Conservation (phyloP, 2,329 filamentous ascomycete species). For the Cladosporium sp. region DNA sequence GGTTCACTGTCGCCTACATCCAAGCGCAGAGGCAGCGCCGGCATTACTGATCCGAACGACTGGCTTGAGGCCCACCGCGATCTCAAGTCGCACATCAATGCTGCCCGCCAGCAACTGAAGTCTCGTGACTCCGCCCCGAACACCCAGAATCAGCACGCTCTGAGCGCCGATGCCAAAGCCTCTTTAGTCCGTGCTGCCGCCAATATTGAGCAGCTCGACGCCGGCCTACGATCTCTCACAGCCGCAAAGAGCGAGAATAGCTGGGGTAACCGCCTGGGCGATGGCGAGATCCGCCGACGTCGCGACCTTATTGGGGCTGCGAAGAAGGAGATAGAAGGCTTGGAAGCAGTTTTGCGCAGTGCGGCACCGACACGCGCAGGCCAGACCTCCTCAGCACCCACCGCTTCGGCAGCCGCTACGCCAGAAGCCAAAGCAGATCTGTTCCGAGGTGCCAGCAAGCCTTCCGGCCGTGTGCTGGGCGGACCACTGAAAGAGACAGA, state of each 20-base stretch:
- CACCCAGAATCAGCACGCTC: conserved; percentile 56
- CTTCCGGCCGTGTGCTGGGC: conserved; percentile 62
- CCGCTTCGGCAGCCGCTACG: conserved; percentile 31
- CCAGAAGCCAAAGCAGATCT: conserved; percentile 34
- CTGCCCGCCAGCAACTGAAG: conserved; percentile 62
- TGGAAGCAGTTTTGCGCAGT: conserved; percentile 68
- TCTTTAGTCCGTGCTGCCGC: conserved; percentile 65
- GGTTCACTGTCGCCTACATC: conserved; percentile 39
- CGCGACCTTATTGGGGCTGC: conserved; percentile 67
- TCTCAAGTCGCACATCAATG: conserved; percentile 66
- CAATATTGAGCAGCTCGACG: conserved; percentile 59
- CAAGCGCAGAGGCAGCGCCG: conserved; percentile 25
- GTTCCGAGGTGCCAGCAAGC: conserved; percentile 31
- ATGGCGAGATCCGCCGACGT: conserved; percentile 69
- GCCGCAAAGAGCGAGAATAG: conserved; percentile 27
- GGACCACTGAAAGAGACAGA: conserved; percentile 68
- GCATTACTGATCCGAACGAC: conserved; percentile 49
- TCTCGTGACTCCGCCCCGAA: conserved; percentile 60
- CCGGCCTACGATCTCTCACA: conserved; percentile 52
- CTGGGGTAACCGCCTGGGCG: conserved; percentile 54
- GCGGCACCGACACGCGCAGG: background rate
- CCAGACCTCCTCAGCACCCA: conserved; percentile 5
- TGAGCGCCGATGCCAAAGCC: conserved; percentile 67
- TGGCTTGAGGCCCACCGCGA: conserved; percentile 76
- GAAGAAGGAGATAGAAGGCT: conserved; percentile 68